Evolutionary conservation across 2,329 filamentous ascomycete genomes (phyloP), one percentile per base, ranked within the genome.

Genomic region (Calonectria fujianensis): DNA sequence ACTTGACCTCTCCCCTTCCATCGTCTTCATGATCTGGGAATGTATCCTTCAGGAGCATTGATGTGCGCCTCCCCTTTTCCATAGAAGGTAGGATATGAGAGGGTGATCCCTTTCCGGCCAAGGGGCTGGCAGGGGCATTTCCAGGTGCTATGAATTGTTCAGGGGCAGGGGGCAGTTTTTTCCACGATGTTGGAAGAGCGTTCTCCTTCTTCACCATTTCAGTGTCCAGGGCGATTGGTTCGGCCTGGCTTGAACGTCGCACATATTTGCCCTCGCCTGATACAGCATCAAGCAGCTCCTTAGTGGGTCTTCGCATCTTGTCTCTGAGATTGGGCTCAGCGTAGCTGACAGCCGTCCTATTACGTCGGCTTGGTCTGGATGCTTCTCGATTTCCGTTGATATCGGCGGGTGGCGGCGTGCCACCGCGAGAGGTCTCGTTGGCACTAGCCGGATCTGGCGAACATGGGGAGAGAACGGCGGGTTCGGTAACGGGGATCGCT

Each of bases 251-350:
- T 31, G 83, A 85, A 69, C 86, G 84, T 65, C 87, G 82, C 77
- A 88, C 73, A 73, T 89, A 87, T 80, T 89, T 92, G 39, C 89
- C 90, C 78, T 93, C 90, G n/a, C 90, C 92, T 14, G 90, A 85
- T 18, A 96, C 94, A 1, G 94, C 94, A 83, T 96, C 94, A 45
- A 93, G 91, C 13, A 96, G 85, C 77, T 95, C 92, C 82, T 95
- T 95, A 1, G 93, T 94, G 29, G 95, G 94, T 74, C 95, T 90
- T 73, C 95, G 91, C 94, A 97, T 96, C 86, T 97, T 97, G 82
- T 93, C 94, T 75, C 94, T 90, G 52, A 97, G 87, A 80, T 94
- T 96, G 1, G 95, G 95, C 83, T 96, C 94, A 14, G 94, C 94
- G 83, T 97, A 97, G 86, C 94, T 96, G 75, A 97, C 90, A 65